Evolutionary conservation across 495 filamentous ascomycete genomes (phyloP).

Genomic region (Paragyromitra xinjiangensis): DNA sequence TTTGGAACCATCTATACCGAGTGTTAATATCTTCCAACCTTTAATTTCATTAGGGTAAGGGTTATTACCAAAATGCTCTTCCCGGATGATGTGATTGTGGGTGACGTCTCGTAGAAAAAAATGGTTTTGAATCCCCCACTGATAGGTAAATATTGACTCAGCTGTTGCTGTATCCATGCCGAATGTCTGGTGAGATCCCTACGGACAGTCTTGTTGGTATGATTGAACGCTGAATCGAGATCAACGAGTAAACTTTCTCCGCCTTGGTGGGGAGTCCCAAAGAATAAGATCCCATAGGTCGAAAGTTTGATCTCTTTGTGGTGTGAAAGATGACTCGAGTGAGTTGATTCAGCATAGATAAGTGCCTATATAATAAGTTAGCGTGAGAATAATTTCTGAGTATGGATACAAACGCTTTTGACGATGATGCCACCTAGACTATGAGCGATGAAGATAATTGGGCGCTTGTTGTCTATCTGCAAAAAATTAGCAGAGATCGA

Average conservation of each 20-base stretch:
- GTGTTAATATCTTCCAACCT: neutral
- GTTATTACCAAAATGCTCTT: neutral
- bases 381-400: neutral
- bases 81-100: conserved; percentile 2
- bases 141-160: conserved; percentile 56
- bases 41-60: neutral
- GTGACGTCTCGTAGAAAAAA: conserved; percentile 51
- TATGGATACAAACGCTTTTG: conserved; percentile 59
- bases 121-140: conserved; percentile 53
- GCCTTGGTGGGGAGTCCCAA: conserved; percentile 63
- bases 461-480: conserved; percentile 14
- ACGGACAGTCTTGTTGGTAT: conserved; percentile 53
- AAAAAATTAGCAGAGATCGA: neutral
- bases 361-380: conserved; percentile 8
- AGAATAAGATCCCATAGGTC: conserved; percentile 62
- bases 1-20: neutral
- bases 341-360: conserved; percentile 56
- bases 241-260: conserved; percentile 46
- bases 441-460: conserved; percentile 63
- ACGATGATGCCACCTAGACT: conserved; percentile 63
- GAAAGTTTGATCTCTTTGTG: conserved; percentile 60
- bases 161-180: conserved; percentile 58
- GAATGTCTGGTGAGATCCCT: conserved; percentile 58
- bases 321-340: conserved; percentile 60
- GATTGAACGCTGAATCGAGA: conserved; percentile 57